Base-by-base conservation (phyloP, 2,329 filamentous ascomycete species). In the Stemphylium lycopersici region DNA sequence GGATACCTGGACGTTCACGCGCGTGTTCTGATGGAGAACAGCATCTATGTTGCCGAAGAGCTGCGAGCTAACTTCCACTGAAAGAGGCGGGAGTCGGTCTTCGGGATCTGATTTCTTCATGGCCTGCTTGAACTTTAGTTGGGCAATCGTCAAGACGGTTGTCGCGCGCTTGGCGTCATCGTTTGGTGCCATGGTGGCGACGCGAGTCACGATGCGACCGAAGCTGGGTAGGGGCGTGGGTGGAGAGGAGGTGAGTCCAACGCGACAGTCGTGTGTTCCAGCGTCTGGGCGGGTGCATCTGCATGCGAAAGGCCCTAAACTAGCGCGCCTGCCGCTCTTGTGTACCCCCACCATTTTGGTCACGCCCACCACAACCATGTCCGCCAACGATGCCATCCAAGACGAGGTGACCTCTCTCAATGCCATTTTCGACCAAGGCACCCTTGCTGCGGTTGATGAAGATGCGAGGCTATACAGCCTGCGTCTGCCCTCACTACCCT, bases 341-440 rank as follows among this genome's bases (percentile, higher is more conserved):
- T 48, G 26, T 51, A 38, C 33, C 41, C 48, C 50, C 59, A 50
- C 58, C 59, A 56, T 51, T 48, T 48, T 42, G 49, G 42, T 40
- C 53, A 43, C 42, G 56, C 42, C 48, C 47, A 48, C 52, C 43
- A 39, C 57, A 61, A 64, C 56, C 53, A 70, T 70, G 63, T 58
- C 63, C 40, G 43, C 52, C 32, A 71, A 73, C 63, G 69, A 71
- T 38, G 66, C 80, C 44, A 82, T 93, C 22, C 73, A 77, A 43
- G 90, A 95, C 76, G 90, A 95, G 72, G 78, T 93, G 26, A 88
- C 88, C 69, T 90, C 89, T 58, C 88, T 95, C 68, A 95, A 93
- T 75, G 90, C 90, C 49, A 95, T 95, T 61, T 95, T 93, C 76
- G 88, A 87, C 60, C 82, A 86, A 42, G 80, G 79, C n/a, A 89